These are phyloP conservation scores for Nemania abortiva DNA, from an alignment of 2,329 filamentous ascomycete species.

Conservation along the genomic window DNA sequence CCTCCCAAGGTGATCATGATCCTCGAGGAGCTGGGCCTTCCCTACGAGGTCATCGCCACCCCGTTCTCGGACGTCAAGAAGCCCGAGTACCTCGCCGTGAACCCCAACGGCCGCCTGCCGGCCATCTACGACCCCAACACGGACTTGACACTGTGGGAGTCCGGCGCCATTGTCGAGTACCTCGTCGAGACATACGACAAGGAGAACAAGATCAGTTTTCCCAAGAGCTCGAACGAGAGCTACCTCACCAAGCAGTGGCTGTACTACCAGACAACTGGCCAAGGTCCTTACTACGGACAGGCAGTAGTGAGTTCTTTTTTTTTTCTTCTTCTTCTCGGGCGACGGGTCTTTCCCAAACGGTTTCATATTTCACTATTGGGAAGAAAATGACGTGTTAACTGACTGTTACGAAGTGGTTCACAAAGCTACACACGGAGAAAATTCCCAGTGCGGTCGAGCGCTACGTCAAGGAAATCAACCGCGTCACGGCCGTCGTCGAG, in stretches of 20 bases:
- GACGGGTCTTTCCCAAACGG: neutral
- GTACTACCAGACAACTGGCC: conserved; percentile 59
- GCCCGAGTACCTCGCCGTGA: conserved; percentile 33
- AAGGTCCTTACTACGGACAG: conserved; percentile 64
- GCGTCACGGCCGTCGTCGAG: conserved; percentile 60
- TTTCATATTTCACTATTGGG: neutral
- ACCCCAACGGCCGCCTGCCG: conserved; percentile 42
- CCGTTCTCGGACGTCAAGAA: conserved; percentile 37
- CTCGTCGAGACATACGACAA: conserved; percentile 54
- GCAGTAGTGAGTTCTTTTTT: conserved; percentile 42
- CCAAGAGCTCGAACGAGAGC: conserved; percentile 50
- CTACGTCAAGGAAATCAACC: conserved; percentile 58
- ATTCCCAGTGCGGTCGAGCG: conserved; percentile 57
- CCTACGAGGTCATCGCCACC: conserved; percentile 42
- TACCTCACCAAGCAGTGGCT: conserved; percentile 59
- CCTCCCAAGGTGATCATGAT: conserved; percentile 50
- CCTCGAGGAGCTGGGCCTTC: conserved; percentile 50
- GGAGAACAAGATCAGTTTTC: conserved; percentile 54
- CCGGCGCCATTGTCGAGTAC: conserved; percentile 43
- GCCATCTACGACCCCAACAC: conserved; percentile 43
- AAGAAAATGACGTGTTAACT: neutral
- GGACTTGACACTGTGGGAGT: conserved; percentile 42
- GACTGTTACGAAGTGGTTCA: conserved; percentile 54
- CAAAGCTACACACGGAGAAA: conserved; percentile 56
- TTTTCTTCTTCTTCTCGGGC: neutral